Conservation (phyloP, 192 early-diverging fungal genomes). For the Chytriomyces sp. region DNA sequence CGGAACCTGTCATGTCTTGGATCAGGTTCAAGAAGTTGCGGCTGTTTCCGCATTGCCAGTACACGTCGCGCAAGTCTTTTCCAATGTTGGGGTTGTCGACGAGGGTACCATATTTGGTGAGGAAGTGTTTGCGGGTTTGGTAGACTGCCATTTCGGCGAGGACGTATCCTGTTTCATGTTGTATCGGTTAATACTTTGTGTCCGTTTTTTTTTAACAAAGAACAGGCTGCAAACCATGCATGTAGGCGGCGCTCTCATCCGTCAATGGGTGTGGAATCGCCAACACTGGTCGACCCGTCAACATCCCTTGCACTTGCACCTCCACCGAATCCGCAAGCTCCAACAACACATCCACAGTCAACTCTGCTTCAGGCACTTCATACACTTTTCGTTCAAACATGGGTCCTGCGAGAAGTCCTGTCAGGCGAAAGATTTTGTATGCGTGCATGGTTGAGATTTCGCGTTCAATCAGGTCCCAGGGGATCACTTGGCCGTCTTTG, state of each 20-base stretch:
- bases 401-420: constrained; percentile 32
- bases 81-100: constrained; percentile 38
- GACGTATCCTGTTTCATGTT: constrained; percentile 22
- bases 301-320: constrained; percentile 33
- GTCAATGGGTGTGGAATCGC: constrained; percentile 36
- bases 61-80: constrained; percentile 31
- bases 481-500: constrained; percentile 38
- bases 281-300: constrained; percentile 34
- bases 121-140: constrained; percentile 41
- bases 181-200: no score
- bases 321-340: constrained; percentile 38
- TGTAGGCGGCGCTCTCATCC: constrained; percentile 40
- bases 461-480: constrained; percentile 41
- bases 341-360: constrained; percentile 32
- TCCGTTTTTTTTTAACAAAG: no score
- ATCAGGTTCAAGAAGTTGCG: constrained; percentile 33
- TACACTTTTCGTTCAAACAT: constrained; percentile 40
- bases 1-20: constrained; percentile 33
- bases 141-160: constrained; percentile 43
- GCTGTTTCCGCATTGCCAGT: constrained; percentile 38
- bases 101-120: constrained; percentile 36
- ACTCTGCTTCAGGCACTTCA: constrained; percentile 40
- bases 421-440: constrained; percentile 38
- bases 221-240: no score
- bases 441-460: constrained; percentile 29